phyloP scores from a whole-genome alignment of 192 early-diverging fungal genomes.

The Podila minutissima region DNA sequence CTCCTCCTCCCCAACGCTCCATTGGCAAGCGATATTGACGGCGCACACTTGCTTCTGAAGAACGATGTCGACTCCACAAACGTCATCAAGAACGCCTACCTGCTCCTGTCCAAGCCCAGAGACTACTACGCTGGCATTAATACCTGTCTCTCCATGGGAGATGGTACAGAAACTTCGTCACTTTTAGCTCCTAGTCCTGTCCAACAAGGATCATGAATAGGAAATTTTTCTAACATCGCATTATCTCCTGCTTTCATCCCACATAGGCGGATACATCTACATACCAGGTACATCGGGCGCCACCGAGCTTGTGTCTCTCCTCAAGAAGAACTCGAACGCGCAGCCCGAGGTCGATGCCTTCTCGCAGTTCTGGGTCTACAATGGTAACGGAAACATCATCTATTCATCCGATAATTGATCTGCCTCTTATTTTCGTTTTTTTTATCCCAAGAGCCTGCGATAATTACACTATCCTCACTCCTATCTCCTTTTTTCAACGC shows the following conservation, averaged over 20 bases:
- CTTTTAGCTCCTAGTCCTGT: no score
- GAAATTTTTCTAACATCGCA: no score
- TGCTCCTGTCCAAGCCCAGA: conserved; percentile 30
- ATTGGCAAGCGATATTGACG: conserved; percentile 33
- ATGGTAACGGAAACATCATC: conserved; percentile 13
- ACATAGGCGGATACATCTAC: conserved; percentile 12
- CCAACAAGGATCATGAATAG: no score
- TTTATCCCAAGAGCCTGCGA: neutral
- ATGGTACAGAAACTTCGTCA: conserved; percentile 11
- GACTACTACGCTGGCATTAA: conserved; percentile 37
- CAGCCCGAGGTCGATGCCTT: conserved; percentile 3
- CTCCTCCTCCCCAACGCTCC: conserved; percentile 30
- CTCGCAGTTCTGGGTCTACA: conserved; percentile 30
- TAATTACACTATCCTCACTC: neutral
- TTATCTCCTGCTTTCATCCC: neutral
- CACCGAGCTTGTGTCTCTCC: neutral
- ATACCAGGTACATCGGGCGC: conserved; percentile 10
- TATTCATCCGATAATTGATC: neutral
- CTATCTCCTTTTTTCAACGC: no score
- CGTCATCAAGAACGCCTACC: conserved; percentile 36
- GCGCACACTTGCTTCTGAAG: conserved; percentile 36
- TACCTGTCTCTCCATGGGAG: conserved; percentile 41
- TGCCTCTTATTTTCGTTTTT: neutral
- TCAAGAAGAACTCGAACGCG: conserved; percentile 6
- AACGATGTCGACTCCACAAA: conserved; percentile 41